These are phyloP conservation scores for Cryptosporidium andersoni DNA, from an alignment of 169 alveolate species.

Conservation along the genomic window DNA sequence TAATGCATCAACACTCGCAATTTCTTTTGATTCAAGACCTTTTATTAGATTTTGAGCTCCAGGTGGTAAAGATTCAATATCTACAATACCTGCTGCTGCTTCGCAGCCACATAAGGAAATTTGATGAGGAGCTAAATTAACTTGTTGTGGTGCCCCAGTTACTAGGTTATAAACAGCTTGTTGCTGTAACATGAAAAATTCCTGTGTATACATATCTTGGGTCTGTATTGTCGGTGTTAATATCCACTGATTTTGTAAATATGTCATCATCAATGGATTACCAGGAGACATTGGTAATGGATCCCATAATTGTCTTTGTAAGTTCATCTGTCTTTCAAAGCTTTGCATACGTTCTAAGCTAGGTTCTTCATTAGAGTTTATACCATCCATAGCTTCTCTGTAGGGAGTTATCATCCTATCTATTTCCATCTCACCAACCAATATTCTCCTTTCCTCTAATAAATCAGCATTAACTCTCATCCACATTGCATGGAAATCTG, in stretches of 20 bases:
- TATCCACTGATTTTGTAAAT: constrained; percentile 80
- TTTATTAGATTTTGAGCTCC: constrained; percentile 65
- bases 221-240: constrained; percentile 76
- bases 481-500: constrained; percentile 88
- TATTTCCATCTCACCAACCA: constrained; percentile 67
- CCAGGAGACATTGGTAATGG: constrained; percentile 80
- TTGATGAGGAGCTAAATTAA: constrained; percentile 78
- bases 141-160: constrained; percentile 79
- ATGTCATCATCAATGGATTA: constrained; percentile 80
- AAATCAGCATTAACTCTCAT: constrained; percentile 86
- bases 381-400: constrained; percentile 70
- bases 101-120: constrained; percentile 73
- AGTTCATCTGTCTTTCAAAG: constrained; percentile 68
- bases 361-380: constrained; percentile 61
- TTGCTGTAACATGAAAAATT: constrained; percentile 79
- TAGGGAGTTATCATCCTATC: constrained; percentile 70
- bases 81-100: constrained; percentile 69
- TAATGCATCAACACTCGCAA: constrained; percentile 51
- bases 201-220: constrained; percentile 82
- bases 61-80: constrained; percentile 65
- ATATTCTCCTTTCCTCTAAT: constrained; percentile 73
- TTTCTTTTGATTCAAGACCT: constrained; percentile 66
- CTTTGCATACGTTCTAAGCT: constrained; percentile 71
- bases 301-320: constrained; percentile 73
- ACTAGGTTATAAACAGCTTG: constrained; percentile 76